A percentile compares a stretch with the other conserved stretches of the same genome.
Evolutionary conservation across 1,139 yeast species (phyloP).

Genomic region (Kazachstania sp.): DNA sequence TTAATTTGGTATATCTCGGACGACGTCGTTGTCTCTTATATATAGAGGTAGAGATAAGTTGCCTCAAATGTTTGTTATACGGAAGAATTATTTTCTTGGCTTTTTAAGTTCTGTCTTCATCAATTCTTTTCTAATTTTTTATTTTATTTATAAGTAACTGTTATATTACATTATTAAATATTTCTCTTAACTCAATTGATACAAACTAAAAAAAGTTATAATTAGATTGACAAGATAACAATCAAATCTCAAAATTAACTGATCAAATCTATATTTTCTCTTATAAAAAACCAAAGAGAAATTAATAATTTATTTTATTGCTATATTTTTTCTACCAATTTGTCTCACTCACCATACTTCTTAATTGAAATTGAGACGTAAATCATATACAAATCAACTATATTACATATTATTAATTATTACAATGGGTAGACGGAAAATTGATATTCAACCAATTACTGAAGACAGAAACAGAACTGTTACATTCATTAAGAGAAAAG

Average conservation of each 20-base stretch:
- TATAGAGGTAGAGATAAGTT: background rate
- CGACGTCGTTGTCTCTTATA: background rate
- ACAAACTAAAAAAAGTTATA: no score
- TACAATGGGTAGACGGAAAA: constrained; percentile 91
- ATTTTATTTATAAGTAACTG: background rate
- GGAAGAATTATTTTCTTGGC: background rate
- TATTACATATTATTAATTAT: background rate
- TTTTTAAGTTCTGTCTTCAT: background rate
- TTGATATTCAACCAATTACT: constrained; percentile 81
- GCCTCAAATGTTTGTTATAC: background rate
- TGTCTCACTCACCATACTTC: no score
- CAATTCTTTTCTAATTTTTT: background rate
- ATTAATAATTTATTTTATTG: no score
- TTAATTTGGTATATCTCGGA: background rate
- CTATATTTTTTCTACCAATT: no score
- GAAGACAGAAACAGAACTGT: constrained; percentile 86
- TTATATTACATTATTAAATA: background rate
- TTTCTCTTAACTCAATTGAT: background rate
- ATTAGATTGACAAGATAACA: no score
- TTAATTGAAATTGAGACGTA: background rate
- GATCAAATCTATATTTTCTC: no score
- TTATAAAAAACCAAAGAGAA: background rate
- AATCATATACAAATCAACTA: background rate
- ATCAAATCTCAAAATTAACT: no score
- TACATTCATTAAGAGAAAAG: constrained; percentile 88